Evolutionary conservation across 78 protist species (phyloP), one percentile per base, ranked within the genome.

Genomic region (Polysphondylium violaceum): DNA sequence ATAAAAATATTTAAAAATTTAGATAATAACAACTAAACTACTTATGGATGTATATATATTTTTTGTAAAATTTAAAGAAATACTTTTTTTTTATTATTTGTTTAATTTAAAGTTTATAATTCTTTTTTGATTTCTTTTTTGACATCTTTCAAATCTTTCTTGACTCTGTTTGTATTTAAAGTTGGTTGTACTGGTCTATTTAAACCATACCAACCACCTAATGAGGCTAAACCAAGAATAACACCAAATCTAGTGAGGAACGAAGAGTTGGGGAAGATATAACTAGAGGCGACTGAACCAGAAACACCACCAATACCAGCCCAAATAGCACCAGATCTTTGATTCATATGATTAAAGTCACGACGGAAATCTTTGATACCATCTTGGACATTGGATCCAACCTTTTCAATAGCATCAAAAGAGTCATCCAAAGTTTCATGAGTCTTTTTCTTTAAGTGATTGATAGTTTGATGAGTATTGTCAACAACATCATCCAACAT

Each of bases 201-300:
- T 3, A 83, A 35, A 67, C 91, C 91, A 36, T 83, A 83, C 27
- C 33, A 83, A 55, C 91, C 74, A 44, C 91, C 91, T 0, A 83
- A 29, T 35, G 53, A 35, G 41, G 81, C 79, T 25, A 69, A 27
- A 83, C 79, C 78, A 33, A 61, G 31, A 21, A 83, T 83, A 27
- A 59, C 12, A 59, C 56, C 53, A 38, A 27, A 79, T 51, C 50
- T 44, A 23, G 91, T 44, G 38, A 60, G 12, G 7, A 58, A 74
- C 3, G 53, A 7, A 27, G 77, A 43, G 43, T 73, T 44, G 23
- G 67, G 53, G 63, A 83, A 79, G 51, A 83, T 17, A 55, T 41
- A 83, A 6, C 60, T 55, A 16, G 72, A 21, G 2, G 71, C 79
- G 36, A 73, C 51, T 0, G 63, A n/a, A 69, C 79, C 91, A 71